Evolutionary conservation across 805 yeast genomes (phyloP).

Genomic region (Henningerozyma blattae): DNA sequence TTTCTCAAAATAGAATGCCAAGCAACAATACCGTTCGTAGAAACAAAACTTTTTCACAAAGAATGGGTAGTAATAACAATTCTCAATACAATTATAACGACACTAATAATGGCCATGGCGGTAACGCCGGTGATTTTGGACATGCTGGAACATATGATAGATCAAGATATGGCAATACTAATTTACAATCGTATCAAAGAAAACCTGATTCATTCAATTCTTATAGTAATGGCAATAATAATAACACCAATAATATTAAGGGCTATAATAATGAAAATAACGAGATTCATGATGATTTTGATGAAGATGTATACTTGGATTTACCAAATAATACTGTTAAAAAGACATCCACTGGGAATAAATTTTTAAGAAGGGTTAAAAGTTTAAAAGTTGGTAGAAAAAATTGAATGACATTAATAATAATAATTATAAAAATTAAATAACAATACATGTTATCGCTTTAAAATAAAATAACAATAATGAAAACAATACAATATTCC

Average conservation of each 20-base stretch:
- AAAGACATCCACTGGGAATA: slow-evolving; percentile 31
- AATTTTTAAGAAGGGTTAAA: slow-evolving; percentile 73
- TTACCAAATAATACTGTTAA: slow-evolving; percentile 9
- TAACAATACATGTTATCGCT: no score
- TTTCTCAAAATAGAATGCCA: slow-evolving; percentile 23
- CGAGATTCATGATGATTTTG: slow-evolving; percentile 11
- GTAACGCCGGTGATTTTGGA: no score
- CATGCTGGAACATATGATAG: no score
- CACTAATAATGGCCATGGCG: no score
- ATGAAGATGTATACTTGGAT: slow-evolving; percentile 13
- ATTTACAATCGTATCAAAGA: no score
- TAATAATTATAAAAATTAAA: no score
- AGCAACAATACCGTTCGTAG: slow-evolving; percentile 54
- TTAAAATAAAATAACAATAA: no score
- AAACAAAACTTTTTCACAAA: slow-evolving; percentile 72
- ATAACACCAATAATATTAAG: slow-evolving; percentile 5
- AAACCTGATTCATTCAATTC: neutral
- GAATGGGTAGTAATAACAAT: slow-evolving; percentile 16
- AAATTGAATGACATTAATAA: no score
- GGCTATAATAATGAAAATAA: slow-evolving; percentile 23
- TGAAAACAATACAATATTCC: no score
- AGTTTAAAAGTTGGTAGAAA: slow-evolving; percentile 63
- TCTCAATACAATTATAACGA: slow-evolving; percentile 17
- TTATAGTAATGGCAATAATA: slow-evolving; percentile 3
- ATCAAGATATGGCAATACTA: no score